Evolutionary conservation across 352 stramenopile genomes (phyloP).

Genomic region (Globisporangium irregulare): DNA sequence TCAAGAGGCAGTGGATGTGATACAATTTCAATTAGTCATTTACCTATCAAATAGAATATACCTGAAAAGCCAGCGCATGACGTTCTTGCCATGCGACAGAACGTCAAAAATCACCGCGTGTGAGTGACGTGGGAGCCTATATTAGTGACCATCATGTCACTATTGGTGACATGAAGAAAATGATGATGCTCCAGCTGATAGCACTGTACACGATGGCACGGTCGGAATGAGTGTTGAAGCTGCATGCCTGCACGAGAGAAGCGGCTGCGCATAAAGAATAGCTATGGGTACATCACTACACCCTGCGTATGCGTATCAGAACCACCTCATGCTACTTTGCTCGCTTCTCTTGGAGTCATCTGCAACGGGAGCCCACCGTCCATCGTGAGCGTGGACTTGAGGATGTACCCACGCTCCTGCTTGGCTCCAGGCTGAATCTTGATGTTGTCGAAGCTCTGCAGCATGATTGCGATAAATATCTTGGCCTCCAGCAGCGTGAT

Average conservation of each 20-base stretch:
- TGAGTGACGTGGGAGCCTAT: not conserved
- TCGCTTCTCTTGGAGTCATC: not conserved
- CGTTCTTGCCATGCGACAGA: not conserved
- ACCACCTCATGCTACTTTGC: not conserved
- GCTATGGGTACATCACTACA: not conserved
- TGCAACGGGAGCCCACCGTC: slow-evolving; percentile 2
- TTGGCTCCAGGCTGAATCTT: slow-evolving; percentile 34
- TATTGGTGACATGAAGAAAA: too few species aligned
- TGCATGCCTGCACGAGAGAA: not conserved
- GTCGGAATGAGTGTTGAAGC: not conserved
- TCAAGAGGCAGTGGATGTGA: not conserved
- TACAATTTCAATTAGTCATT: not conserved
- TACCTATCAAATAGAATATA: not conserved
- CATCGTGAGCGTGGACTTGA: slow-evolving; percentile 30
- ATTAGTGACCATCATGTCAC: not conserved
- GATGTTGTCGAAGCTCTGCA: slow-evolving; percentile 36
- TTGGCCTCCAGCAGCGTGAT: slow-evolving; percentile 67
- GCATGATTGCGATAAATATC: slow-evolving; percentile 48
- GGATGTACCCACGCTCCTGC: slow-evolving; percentile 41
- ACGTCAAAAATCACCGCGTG: not conserved
- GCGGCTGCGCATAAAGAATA: not conserved
- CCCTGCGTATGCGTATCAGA: not conserved
- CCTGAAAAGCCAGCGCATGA: not conserved
- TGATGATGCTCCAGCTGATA: too few species aligned
- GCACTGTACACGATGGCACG: too few species aligned